phyloP scores from a whole-genome alignment of 2,329 filamentous ascomycete genomes.

The Pseudopyrenochaeta lycopersici region DNA sequence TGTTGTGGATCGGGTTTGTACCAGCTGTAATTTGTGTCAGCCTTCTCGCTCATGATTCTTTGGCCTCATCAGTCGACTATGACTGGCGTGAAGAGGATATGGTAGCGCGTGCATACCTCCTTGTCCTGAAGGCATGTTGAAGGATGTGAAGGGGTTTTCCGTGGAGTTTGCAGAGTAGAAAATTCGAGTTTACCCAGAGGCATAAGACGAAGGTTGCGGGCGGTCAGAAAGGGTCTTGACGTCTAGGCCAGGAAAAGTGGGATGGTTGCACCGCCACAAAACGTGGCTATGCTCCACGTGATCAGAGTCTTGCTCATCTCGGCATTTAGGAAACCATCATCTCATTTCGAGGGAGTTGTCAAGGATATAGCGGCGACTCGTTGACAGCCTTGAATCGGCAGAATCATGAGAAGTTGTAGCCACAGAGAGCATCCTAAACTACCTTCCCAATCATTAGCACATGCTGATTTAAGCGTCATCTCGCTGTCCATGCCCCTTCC shows the following conservation, averaged over 20 bases:
- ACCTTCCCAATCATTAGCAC: background rate
- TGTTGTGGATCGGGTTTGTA: slow-evolving; percentile 68
- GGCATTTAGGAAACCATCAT: background rate
- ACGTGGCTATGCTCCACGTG: background rate
- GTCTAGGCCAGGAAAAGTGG: slow-evolving; percentile 19
- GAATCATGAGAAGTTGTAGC: background rate
- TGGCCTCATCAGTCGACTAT: no score
- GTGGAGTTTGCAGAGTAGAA: background rate
- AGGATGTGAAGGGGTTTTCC: slow-evolving; percentile 9
- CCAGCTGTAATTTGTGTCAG: slow-evolving; percentile 52
- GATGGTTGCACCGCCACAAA: slow-evolving; percentile 11
- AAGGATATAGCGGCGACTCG: background rate
- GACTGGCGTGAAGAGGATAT: background rate
- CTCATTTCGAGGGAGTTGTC: background rate
- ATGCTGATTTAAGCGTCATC: slow-evolving; percentile 2
- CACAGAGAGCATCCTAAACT: no score
- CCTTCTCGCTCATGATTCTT: slow-evolving; percentile 1
- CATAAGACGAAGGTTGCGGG: slow-evolving; percentile 26
- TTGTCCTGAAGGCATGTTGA: slow-evolving; percentile 60
- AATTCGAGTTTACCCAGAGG: slow-evolving; percentile 14
- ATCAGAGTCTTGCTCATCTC: background rate
- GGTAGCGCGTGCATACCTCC: slow-evolving; percentile 51
- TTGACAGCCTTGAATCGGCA: background rate
- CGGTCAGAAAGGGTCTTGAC: slow-evolving; percentile 28
- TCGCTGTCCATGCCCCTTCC: background rate